These are phyloP conservation scores for Sequoiadendron giganteum DNA, from an alignment of 75 land plant species.

Conservation along the genomic window DNA sequence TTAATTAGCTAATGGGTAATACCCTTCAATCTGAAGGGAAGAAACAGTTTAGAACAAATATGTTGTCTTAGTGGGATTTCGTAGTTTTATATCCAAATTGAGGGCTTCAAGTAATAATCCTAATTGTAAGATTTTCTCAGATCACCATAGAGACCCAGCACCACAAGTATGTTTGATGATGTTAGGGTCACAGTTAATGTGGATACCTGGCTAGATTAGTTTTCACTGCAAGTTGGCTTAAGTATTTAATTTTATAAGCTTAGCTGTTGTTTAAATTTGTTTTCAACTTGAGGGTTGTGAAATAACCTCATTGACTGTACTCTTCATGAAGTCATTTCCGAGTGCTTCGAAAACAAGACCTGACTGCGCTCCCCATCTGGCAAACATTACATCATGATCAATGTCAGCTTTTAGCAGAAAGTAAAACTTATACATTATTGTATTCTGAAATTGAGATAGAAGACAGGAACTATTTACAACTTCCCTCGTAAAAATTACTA, in stretches of 20 bases:
- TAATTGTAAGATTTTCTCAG: not conserved
- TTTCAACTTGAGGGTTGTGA: slow-evolving; percentile 4
- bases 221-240: not conserved
- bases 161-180: not conserved
- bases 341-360: not conserved
- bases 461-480: not conserved
- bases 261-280: not conserved
- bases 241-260: not conserved
- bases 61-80: not conserved
- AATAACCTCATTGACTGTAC: slow-evolving; percentile 2
- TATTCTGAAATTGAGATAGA: not conserved
- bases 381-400: not conserved
- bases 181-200: not conserved
- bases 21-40: not conserved
- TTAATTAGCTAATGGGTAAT: not conserved
- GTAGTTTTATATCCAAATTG: not conserved
- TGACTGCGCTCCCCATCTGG: slow-evolving; percentile 5
- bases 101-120: not conserved
- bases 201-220: not conserved
- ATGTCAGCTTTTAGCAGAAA: slow-evolving; percentile 6
- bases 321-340: slow-evolving; percentile 4
- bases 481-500: not conserved
- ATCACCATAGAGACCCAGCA: not conserved
- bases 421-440: not conserved
- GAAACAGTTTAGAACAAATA: not conserved